Evolutionary conservation across 2,329 filamentous ascomycete species (phyloP).

Genomic region (Coniochaeta pulveracea): DNA sequence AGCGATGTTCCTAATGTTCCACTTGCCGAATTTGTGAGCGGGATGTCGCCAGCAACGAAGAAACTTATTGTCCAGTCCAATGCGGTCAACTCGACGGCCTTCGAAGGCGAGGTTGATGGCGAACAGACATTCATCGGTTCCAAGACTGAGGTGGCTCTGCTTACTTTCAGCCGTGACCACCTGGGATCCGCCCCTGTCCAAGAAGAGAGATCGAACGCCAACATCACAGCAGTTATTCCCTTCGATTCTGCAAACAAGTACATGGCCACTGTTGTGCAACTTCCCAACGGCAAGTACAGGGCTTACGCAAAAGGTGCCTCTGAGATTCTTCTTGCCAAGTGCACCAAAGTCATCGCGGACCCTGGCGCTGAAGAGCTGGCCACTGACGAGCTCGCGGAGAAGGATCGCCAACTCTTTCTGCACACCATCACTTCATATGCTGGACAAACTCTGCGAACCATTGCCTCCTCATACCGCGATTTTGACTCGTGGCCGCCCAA

Average conservation of each 20-base stretch:
- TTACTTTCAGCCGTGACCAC: constrained; percentile 37
- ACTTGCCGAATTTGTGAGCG: constrained; percentile 13
- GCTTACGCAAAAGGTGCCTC: constrained; percentile 46
- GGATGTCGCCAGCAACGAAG: constrained; percentile 11
- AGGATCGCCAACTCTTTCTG: constrained; percentile 42
- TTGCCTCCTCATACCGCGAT: constrained; percentile 63
- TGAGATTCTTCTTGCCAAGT: constrained; percentile 39
- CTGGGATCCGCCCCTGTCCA: constrained; percentile 32
- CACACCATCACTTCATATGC: constrained; percentile 51
- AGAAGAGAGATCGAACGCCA: constrained; percentile 32
- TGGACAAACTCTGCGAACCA: constrained; percentile 59
- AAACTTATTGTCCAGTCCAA: constrained; percentile 16
- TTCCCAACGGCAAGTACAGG: constrained; percentile 32
- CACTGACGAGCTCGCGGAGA: constrained; percentile 37
- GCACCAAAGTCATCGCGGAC: constrained; percentile 30
- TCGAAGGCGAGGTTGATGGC: constrained; percentile 30
- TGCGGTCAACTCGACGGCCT: constrained; percentile 39
- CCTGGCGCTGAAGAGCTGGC: constrained; percentile 36
- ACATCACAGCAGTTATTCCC: constrained; percentile 35
- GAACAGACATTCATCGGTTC: constrained; percentile 35
- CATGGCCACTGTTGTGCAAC: constrained; percentile 42
- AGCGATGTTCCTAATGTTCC: constrained; percentile 16
- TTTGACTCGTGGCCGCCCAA: constrained; percentile 35
- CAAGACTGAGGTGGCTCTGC: constrained; percentile 42
- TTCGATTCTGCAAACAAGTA: constrained; percentile 44